A percentile compares a stretch with the other conserved stretches of the same genome.
phyloP scores from a whole-genome alignment of 2,329 filamentous ascomycete genomes.

The Scytalidium sp. region DNA sequence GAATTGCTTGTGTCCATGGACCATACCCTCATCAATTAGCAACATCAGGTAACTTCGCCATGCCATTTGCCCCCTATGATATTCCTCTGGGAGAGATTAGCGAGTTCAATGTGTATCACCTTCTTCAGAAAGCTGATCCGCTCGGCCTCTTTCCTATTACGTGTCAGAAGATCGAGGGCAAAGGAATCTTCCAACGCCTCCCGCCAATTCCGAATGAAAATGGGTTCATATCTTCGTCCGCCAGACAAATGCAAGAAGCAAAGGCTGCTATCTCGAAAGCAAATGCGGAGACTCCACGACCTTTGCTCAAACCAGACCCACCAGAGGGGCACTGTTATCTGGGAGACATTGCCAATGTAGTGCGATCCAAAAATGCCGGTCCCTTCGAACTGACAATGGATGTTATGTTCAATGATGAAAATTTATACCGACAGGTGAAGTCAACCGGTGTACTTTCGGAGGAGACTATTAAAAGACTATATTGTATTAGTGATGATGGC shows the following conservation, averaged over 20 bases:
- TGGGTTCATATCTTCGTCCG: too few relatives aligned
- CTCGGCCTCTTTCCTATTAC: not conserved
- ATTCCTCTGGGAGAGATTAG: slow-evolving; percentile 36
- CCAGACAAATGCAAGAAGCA: too few relatives aligned
- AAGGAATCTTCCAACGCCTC: too few relatives aligned
- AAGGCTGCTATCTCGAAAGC: too few relatives aligned
- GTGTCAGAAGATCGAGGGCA: too few relatives aligned
- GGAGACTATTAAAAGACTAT: too few relatives aligned
- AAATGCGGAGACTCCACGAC: too few relatives aligned
- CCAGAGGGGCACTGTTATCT: too few relatives aligned
- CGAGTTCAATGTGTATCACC: slow-evolving; percentile 41
- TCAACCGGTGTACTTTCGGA: slow-evolving; percentile 34
- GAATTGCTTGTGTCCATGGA: slow-evolving; percentile 39
- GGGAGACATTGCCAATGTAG: slow-evolving; percentile 35
- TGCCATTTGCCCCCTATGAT: slow-evolving; percentile 33
- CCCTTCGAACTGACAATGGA: slow-evolving; percentile 52
- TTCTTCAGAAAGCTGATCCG: not conserved
- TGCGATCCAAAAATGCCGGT: slow-evolving; percentile 49
- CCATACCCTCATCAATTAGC: slow-evolving; percentile 48
- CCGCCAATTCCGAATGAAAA: too few relatives aligned
- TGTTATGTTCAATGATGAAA: slow-evolving; percentile 40
- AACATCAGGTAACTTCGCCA: slow-evolving; percentile 47
- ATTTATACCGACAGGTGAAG: slow-evolving; percentile 34
- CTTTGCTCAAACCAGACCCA: too few relatives aligned
- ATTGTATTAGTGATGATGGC: too few relatives aligned